Conservation (phyloP, 768 basidiomycete genomes). For the Tricholoma saponaceum region DNA sequence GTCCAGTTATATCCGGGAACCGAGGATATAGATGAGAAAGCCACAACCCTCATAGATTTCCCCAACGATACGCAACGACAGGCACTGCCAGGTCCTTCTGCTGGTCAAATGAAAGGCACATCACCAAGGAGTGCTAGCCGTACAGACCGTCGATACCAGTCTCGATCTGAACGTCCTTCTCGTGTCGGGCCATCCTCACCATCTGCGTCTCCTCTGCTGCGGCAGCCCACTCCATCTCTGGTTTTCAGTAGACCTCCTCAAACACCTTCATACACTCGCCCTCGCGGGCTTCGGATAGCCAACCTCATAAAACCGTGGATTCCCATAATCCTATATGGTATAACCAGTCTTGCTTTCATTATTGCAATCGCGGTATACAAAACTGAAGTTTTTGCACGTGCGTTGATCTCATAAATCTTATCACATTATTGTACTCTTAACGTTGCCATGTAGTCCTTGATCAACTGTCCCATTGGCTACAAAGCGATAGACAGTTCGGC, state of each 20-base stretch:
- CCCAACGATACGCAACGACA: conserved; percentile 10
- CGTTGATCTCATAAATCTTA: conserved; percentile 23
- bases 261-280: conserved; percentile 33
- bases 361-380: conserved; percentile 83
- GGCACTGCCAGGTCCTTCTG: conserved; percentile 7
- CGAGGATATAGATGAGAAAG: conserved; percentile 23
- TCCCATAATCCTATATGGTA: conserved; percentile 71
- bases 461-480: conserved; percentile 73
- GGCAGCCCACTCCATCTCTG: conserved; percentile 13
- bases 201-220: conserved; percentile 15
- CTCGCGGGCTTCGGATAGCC: conserved; percentile 48
- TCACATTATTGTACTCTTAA: background rate
- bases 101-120: background rate
- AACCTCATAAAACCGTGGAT: conserved; percentile 70
- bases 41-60: conserved; percentile 22
- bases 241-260: conserved; percentile 16
- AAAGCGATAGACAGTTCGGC: conserved; percentile 66
- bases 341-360: conserved; percentile 75
- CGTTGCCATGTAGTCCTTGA: conserved; percentile 62
- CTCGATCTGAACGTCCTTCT: conserved; percentile 2
- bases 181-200: conserved; percentile 8
- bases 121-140: background rate
- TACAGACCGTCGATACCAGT: conserved; percentile 5
- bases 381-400: conserved; percentile 77
- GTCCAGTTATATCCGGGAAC: conserved; percentile 18